Base-by-base conservation (phyloP, 805 yeast species). In the Saccharomycopsis sp. region DNA sequence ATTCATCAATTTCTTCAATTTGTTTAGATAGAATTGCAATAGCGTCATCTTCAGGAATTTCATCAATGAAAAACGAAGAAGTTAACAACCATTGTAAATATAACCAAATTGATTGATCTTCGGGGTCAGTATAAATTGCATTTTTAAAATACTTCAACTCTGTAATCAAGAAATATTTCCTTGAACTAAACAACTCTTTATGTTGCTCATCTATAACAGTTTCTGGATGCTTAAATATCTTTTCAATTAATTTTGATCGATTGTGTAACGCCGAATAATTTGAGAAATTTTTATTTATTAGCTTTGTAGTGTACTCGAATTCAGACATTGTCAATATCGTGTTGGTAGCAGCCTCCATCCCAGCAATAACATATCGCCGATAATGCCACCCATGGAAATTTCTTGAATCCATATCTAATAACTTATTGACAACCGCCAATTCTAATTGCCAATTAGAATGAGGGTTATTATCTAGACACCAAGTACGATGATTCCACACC, bases 311-410 rank as follows among this genome's bases (percentile, higher is more conserved):
- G 62, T 77, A 90, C 21, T 72, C 71, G 54, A 87, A 79, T 61
- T 90, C 97, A 4, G 63, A 51, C 29, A 56, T 43, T n/a, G 65
- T 62, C 52, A 60, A 57, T 41, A 59, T 66, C 16, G 52, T 40
- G 1, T 57, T 59, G 0, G 59, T 53, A 7, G 51, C 27, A 6
- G 41, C 31, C 28, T 63, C 67, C 32, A 65, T 53, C 21, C 56
- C 62, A 3, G 58, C 56, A 3, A 85, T 75, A 4, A 93, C 77
- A 44, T 75, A 74, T 46, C 97, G 70, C 56, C 98, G 69, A 60
- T 93, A 93, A 40, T 85, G 87, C 98, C 98, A 90, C 1, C 95
- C 97, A 60, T 89, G 97, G 61, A 72, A 93, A 59, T 93, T 93
- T 54, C 98, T 73, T 14, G 84, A 70, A 58, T 93, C 98, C 41